Conservation (phyloP, 768 basidiomycete species). For the Tylopilus plumbeoviolaceoides region DNA sequence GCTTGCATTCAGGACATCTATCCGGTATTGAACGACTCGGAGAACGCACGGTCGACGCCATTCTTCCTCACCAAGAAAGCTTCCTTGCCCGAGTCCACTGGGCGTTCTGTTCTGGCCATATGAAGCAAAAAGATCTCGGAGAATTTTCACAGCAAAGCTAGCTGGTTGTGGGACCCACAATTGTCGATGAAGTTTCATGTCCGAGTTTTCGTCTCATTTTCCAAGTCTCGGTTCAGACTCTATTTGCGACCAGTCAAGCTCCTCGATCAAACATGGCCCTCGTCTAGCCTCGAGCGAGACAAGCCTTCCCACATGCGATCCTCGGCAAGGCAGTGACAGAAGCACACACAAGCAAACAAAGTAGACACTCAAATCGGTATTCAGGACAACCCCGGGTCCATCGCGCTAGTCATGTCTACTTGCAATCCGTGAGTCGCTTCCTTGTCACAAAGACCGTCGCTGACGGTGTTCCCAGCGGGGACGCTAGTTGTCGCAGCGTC, state of each 20-base stretch:
- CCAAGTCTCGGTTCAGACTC: too few species aligned
- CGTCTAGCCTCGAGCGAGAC: too few species aligned
- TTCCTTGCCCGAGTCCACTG: slow-evolving; percentile 5
- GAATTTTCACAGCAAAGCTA: not conserved
- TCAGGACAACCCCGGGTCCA: not conserved
- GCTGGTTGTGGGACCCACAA: slow-evolving; percentile 2
- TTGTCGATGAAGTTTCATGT: not conserved
- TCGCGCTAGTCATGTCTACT: not conserved
- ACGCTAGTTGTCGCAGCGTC: not conserved
- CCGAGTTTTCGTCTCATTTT: not conserved
- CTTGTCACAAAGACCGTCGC: not conserved
- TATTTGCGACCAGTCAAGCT: too few species aligned
- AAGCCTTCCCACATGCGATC: too few species aligned
- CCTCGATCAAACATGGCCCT: too few species aligned
- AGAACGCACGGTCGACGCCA: slow-evolving; percentile 34
- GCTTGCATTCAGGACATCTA: slow-evolving; percentile 11
- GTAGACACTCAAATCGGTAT: not conserved
- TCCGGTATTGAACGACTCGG: slow-evolving; percentile 8
- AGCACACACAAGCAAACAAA: too few species aligned
- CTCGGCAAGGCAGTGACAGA: too few species aligned
- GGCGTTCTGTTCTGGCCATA: slow-evolving; percentile 20
- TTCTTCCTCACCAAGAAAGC: slow-evolving; percentile 31
- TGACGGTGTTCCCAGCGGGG: not conserved
- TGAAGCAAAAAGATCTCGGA: slow-evolving; percentile 1
- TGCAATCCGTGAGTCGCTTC: not conserved